Conservation (phyloP, 208 protist genomes). For the Leishmania braziliensis region DNA sequence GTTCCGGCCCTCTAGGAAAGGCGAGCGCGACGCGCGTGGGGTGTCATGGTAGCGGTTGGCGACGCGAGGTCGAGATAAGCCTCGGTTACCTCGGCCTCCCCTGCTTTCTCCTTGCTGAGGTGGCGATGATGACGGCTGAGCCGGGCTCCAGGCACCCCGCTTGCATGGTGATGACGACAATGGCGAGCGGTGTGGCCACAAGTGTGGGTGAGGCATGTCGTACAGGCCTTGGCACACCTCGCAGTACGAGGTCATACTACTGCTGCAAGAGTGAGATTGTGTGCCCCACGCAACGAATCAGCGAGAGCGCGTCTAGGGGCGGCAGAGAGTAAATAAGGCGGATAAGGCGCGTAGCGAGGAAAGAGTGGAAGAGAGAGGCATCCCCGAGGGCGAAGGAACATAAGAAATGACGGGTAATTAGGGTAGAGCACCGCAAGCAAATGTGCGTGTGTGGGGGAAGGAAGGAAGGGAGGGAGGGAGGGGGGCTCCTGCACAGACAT, state of each 20-base stretch:
- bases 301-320: neutral
- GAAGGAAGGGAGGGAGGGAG: no score
- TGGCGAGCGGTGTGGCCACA: neutral
- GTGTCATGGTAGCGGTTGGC: neutral
- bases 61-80: constrained; percentile 8
- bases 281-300: neutral
- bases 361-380: neutral
- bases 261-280: neutral
- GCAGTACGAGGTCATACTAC: constrained; percentile 80
- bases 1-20: neutral
- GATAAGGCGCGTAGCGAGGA: neutral
- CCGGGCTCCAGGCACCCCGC: neutral
- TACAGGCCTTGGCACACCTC: constrained; percentile 67
- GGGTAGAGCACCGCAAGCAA: neutral
- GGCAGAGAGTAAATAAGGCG: neutral
- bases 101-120: neutral
- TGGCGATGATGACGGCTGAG: neutral
- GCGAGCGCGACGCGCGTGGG: neutral
- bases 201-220: constrained; percentile 43
- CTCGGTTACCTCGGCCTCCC: neutral
- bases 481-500: neutral
- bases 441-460: neutral
- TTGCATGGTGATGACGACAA: neutral
- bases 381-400: neutral
- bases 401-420: neutral